Evolutionary conservation across 257 asterid species (phyloP), one percentile per base, ranked within the genome.

Genomic region (Plantago ovata): DNA sequence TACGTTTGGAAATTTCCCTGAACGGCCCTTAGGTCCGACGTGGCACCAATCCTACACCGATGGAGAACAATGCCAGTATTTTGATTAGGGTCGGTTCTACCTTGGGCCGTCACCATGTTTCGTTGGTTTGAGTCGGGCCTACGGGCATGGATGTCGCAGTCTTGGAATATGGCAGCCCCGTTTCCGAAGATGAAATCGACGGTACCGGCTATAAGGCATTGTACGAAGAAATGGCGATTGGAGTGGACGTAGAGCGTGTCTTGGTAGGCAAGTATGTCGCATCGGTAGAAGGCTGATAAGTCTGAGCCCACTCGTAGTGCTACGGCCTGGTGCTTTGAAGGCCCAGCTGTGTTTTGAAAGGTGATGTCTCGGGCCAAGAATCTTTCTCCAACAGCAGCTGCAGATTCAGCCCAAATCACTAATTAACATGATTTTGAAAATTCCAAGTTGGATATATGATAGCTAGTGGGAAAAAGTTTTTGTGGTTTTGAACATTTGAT

Each of bases 51-150:
- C 41, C 85, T 46, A 46, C 79, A 71, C 7, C 69, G 80, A 0
- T 83, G 92, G 6, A 83, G 80, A 8, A 83, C 85, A 18, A 83
- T 83, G 1, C 92, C 87, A 0, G 92, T 83, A 74, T 83, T 83
- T 56, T 83, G 92, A 72, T 83, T 80, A 0, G 87, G 93, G 65
- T 84, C 93, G 8, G 79, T 74, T 9, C 88, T 61, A 4, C 93
- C 93, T 3, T 84, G 93, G 60, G 93, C 93, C 0, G 93, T 81
- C 33, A 84, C 56, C 93, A 84, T 84, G 81, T 81, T 81, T 36
- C 41, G 52, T 28, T 83, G 92, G 6, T 79, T 79, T 4, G 83
- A 67, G 21, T 58, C 43, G 0, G 92, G 92, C 6, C 81, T 81
- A 0, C 88, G 81, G 2, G 88, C 85, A 33, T 75, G 83, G 72